Evolutionary conservation across 495 filamentous ascomycete genomes (phyloP), one percentile per base, ranked within the genome.

Genomic region (Penicillium tannophilum): DNA sequence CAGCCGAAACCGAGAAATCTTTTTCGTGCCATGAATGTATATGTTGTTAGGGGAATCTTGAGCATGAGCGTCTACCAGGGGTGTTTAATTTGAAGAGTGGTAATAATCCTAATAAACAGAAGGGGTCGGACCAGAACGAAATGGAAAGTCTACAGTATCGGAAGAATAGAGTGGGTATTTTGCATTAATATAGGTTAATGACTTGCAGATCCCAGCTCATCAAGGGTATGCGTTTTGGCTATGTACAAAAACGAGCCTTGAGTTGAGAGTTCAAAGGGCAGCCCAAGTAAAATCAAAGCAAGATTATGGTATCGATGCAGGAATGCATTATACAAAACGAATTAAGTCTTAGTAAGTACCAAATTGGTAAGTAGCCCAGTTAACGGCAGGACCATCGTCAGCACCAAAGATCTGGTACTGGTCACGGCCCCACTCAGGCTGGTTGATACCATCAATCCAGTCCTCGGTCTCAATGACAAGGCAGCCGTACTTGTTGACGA

Each of bases 391-490:
- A 46, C 79, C 81, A 35, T 79, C 82, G 24, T 79, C 80, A n/a
- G 88, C 86, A n/a, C 75, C 76, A 64, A 76, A 88, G 65, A 90
- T 78, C 72, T 89, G 85, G 73, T 82, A 69, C 2, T 63, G 50
- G 24, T 72, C 60, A 58, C 88, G 82, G 12, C 84, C 86, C 90
- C 90, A 93, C 69, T 89, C 76, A 8, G 89, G 90, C 56, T 92
- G 76, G 70, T 92, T 92, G 73, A 93, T 90, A 23, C 77, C 89
- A 65, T 91, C 90, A 64, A 93, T 92, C 84, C 86, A 93, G 39
- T 73, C 78, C 63, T 83, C 79, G 6, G 78, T 72, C 66, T 84
- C 80, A 62, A 92, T 78, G 26, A 91, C 88, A 49, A 91, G 49
- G 66, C 88, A 93, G 26, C 89, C 89, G 66, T 88, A 88, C 73